Evolutionary conservation across 2,329 filamentous ascomycete genomes (phyloP), one percentile per base, ranked within the genome.

Genomic region (Chaetomium sp.): DNA sequence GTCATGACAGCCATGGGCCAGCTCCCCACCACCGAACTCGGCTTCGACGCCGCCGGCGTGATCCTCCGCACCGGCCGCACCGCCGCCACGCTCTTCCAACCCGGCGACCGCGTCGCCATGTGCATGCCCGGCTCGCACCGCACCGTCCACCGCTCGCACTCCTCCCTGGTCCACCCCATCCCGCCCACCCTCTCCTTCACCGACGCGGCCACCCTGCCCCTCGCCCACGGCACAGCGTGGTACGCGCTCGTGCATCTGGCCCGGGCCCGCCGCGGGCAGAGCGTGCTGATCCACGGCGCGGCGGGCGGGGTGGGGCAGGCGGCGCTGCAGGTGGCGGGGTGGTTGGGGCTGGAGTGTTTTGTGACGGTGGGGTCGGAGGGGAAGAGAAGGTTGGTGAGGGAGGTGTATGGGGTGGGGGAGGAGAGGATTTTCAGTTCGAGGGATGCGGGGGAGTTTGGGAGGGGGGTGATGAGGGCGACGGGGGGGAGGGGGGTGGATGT

Each of bases 401-500:
- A 38, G 33, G 55, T 27, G 55, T 38, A 57, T 9, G 55, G 55
- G 3, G 38, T 57, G 2, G 21, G 9, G 6, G 31, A 38, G 9
- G 55, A 42, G 3, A 35, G 25, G 21, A 57, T 57, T 35, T 57
- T 57, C 19, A 42, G 31, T 27, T 75, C 73, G 23, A 71, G 74
- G 1, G 70, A 76, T 61, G 12, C 19, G 2, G 56, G 57, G 1
- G 71, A 71, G 0, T 80, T 81, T 63, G 68, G 69, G 1, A 29
- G 67, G 0, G 74, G 70, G 1, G 64, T 80, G 4, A 67, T 74
- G 65, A 29, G 61, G 1, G 68, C 67, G 9, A 79, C 76, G 1
- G 56, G 67, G 13, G 69, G 73, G 13, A 62, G 65, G 4, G 76
- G 78, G 21, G 75, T 78, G 13, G 75, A 79, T 51, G 51, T 78